Evolutionary conservation across 345 rosid genomes (phyloP), one percentile per base, ranked within the genome.

Genomic region (Salix dunnii): DNA sequence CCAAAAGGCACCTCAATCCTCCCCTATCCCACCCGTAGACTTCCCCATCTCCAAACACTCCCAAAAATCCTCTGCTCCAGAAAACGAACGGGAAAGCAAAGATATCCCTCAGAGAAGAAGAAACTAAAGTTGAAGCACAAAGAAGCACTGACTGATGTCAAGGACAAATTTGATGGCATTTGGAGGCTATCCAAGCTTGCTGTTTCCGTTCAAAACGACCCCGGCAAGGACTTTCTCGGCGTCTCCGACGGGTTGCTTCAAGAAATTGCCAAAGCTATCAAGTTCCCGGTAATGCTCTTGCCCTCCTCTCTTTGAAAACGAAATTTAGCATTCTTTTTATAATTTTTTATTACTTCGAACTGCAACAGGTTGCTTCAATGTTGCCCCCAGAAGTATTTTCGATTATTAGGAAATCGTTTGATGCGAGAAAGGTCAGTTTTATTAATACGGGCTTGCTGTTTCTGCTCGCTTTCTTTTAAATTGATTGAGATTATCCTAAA

Each of bases 41-140:
- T 58, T 49, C 84, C 80, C 62, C 81, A 81, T 71, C 63, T 8
- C 82, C 88, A 70, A 71, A 70, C 76, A 5, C 70, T 78, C 75
- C 77, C 55, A 49, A 49, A 70, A 73, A 51, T 83, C 82, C 46
- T 80, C 85, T 83, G 88, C 88, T 79, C 92, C 20, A 2, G 78
- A 14, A 93, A 90, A 83, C 86, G 99, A 80, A 87, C 96, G n/a
- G 98, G 97, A 28, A 93, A 89, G 73, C 89, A 82, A 79, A 83
- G 98, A 77, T 95, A 95, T 79, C 99, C 99, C 16, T 95, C 99
- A 0, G 99, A 95, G 90, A 93, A 94, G 87, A 95, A 83, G 86
- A 93, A 90, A 87, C 88, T 95, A 66, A 90, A 83, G 23, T 73
- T 81, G 76, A 86, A 81, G 86, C 94, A 83, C 76, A 88, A 89